Base-by-base conservation (phyloP, 192 early-diverging fungal genomes). In the Umbelopsis sp. region DNA sequence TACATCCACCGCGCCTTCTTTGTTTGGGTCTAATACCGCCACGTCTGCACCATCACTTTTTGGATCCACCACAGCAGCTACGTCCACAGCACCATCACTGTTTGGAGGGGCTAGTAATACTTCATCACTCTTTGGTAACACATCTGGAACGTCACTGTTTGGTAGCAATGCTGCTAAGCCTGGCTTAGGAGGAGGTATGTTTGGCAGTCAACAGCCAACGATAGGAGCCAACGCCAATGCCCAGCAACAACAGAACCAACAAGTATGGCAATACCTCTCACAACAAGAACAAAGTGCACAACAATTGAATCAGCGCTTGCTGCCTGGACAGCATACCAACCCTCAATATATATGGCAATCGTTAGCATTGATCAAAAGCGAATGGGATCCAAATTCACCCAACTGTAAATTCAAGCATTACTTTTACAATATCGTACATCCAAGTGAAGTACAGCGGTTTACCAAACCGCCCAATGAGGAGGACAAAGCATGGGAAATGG, bases 351-450 rank as follows among this genome's bases (percentile, higher is more conserved):
- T 80, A n/a, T 87, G 89, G 86, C 89, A 90, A 30, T 80, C 85
- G 46, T 68, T 95, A 13, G 72, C 88, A 71, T 72, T 85, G 41
- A 88, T 96, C 37, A 90, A 90, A 71, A 86, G 87, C 35, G 81
- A 81, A 69, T 97, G 94, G 94, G 87, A 95, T 70, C 90, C 92
- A 9, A 75, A 85, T 22, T 89, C 86, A 49, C 89, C 92, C 15
- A 81, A 83, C 67, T 97, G 92, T 72, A 87, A 89, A 51, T 95
- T 97, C 75, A 91, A 91, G 86, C 89, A 95, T 71, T 98, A 97
- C 73, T 97, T 98, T 77, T 98, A 98, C 80, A 98, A 97, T 74
- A 88, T 94, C 71, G 94, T 93, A 0, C 89, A 94, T 78, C 91
- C 95, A 0, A 85, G 80, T 3, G 93, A 97, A 82, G 92, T 92